Conservation (phyloP, 1,284 basidiomycete species). For the Omphalotus olearius region DNA sequence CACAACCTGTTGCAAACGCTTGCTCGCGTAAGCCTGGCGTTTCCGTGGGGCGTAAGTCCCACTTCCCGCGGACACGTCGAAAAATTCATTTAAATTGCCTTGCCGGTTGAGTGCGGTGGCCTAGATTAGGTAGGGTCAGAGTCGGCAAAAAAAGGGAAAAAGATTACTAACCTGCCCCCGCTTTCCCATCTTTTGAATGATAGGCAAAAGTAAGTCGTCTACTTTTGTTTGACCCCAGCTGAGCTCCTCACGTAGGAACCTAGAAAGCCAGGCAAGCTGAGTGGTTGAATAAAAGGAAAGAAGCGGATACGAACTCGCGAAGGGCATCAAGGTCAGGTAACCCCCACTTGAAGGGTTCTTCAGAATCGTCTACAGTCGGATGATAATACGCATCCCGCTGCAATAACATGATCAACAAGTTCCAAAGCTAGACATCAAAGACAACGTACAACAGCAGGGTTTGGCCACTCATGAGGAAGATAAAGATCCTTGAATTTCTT, state of each 20-base stretch:
- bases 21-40: slow-evolving; percentile 78
- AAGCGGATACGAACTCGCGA: slow-evolving; percentile 56
- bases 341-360: slow-evolving; percentile 97
- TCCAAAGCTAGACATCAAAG: neutral
- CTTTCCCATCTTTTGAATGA: slow-evolving; percentile 87
- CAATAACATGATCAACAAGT: neutral
- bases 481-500: slow-evolving; percentile 86
- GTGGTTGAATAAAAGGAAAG: slow-evolving; percentile 4
- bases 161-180: slow-evolving; percentile 56
- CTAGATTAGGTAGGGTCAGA: slow-evolving; percentile 27
- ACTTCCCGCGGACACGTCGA: slow-evolving; percentile 59
- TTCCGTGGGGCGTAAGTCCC: slow-evolving; percentile 73
- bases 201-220: slow-evolving; percentile 89
- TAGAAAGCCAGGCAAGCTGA: slow-evolving; percentile 26
- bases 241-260: slow-evolving; percentile 83
- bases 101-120: slow-evolving; percentile 69
- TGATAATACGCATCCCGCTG: slow-evolving; percentile 92
- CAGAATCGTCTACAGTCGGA: slow-evolving; percentile 86
- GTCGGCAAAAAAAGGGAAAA: neutral
- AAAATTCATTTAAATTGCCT: slow-evolving; percentile 60
- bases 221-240: slow-evolving; percentile 87
- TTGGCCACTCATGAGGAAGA: slow-evolving; percentile 84
- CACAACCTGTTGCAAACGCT: slow-evolving; percentile 88
- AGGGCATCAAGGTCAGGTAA: slow-evolving; percentile 92
- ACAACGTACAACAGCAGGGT: slow-evolving; percentile 72